Percentiles rank a stretch among this genome's conserved stretches.
phyloP scores from a whole-genome alignment of 495 filamentous ascomycete species.

The Tuber microsphaerosporum region DNA sequence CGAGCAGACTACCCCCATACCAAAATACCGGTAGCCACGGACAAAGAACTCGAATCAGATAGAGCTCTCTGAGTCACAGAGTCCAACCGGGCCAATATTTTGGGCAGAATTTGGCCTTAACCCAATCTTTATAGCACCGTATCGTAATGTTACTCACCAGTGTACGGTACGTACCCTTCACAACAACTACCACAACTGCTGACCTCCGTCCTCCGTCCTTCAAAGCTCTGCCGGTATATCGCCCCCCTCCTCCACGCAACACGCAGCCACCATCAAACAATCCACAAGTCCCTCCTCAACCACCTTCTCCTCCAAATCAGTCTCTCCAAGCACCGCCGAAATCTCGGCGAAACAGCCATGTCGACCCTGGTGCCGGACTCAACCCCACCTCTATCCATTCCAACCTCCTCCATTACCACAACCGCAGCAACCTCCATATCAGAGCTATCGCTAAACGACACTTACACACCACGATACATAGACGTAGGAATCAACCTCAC shows the following conservation, averaged over 20 bases:
- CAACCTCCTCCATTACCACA: conserved; percentile 10
- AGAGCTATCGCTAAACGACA: conserved; percentile 42
- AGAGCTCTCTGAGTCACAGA: not conserved
- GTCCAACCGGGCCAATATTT: not conserved
- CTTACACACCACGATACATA: conserved; percentile 37
- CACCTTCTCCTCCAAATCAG: not conserved
- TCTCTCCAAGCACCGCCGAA: conserved; percentile 1
- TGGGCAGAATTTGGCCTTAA: not conserved
- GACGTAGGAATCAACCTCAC: conserved; percentile 83
- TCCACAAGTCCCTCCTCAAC: conserved; percentile 1
- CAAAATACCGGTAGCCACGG: not conserved
- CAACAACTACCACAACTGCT: not conserved
- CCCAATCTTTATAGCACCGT: not conserved
- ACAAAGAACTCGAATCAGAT: not conserved
- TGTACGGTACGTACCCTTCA: not conserved
- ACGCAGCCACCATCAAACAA: not conserved
- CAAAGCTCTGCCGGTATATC: not conserved
- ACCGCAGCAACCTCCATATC: conserved; percentile 20
- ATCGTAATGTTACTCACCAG: not conserved
- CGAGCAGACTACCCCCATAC: not conserved
- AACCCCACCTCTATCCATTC: conserved; percentile 9
- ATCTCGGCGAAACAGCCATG: not conserved
- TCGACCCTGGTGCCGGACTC: conserved; percentile 12
- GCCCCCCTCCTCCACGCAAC: not conserved
- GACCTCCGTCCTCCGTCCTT: not conserved